Evolutionary conservation across 208 protist genomes (phyloP), one percentile per base, ranked within the genome.

Genomic region (Acanthamoeba lenticulata): DNA sequence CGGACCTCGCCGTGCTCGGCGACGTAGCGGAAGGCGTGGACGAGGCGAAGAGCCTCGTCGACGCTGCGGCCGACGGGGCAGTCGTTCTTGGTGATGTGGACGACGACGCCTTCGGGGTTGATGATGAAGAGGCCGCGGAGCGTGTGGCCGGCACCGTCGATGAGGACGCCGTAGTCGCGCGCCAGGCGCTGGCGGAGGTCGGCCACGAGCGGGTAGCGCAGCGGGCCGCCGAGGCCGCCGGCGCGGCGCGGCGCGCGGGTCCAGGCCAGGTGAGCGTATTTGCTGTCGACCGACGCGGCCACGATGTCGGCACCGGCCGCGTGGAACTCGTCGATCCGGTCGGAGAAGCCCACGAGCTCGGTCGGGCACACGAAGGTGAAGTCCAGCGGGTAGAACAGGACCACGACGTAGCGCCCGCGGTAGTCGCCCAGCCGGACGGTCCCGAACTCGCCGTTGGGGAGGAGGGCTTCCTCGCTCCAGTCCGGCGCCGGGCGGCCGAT

Each of bases 361-460:
- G 98, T 99, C 45, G 99, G 99, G 97, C 99, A 99, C 93, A 99
- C 98, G 94, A 99, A 99, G 34, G 98, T 99, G 97, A 99, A 99
- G 96, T 99, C 98, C 40, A 99, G 93, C 40, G 98, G 98, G 96
- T 99, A 99, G 97, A 99, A 99, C 97, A 99, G 99, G 52, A 99
- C 97, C 60, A 99, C 98, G 32, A 99, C 94, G 95, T 98, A 99
- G 93, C 96, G 67, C 95, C 96, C 96, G 55, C 55, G 34, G 44
- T 74, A 92, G 60, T 92, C 86, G 38, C 52, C 67, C 21, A 72
- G 57, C 34, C 72, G 67, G 29, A 92, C 21, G 57, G 34, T 65
- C 86, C 72, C 72, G 86, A 92, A 92, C 32, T 92, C 86, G 15
- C 55, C 55, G 29, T 89, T 36, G 1, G 34, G 34, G 29, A 92